Conservation (phyloP, 306 rosid genomes). For the Fragaria ananassa region DNA sequence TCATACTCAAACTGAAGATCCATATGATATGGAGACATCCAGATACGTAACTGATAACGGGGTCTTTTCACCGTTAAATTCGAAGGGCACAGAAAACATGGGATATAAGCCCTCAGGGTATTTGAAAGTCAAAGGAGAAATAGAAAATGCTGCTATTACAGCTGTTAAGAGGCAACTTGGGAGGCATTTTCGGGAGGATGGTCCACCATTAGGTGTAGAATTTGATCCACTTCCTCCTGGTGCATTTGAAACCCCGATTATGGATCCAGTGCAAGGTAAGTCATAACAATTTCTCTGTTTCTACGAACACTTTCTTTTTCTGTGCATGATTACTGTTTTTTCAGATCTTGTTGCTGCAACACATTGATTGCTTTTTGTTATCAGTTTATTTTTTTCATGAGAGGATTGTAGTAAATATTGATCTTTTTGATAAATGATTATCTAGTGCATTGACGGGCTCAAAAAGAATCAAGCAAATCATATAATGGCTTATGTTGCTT, state of each 20-base stretch:
- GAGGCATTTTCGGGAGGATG: slow-evolving; percentile 65
- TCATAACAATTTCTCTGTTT: slow-evolving; percentile 7
- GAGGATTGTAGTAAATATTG: background rate
- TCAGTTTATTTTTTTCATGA: background rate
- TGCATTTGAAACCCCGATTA: slow-evolving; percentile 69
- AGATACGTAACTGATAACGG: slow-evolving; percentile 50
- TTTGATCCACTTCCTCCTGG: slow-evolving; percentile 92
- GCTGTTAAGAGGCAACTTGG: slow-evolving; percentile 96
- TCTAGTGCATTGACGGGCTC: background rate
- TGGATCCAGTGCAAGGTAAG: slow-evolving; percentile 64
- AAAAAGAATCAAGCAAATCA: background rate
- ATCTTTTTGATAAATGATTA: background rate
- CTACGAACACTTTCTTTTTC: background rate
- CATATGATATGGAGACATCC: slow-evolving; percentile 56
- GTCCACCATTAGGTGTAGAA: slow-evolving; percentile 81
- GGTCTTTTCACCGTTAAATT: slow-evolving; percentile 54
- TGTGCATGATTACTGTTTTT: background rate
- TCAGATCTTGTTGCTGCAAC: background rate
- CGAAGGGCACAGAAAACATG: slow-evolving; percentile 42
- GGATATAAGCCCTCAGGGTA: slow-evolving; percentile 92
- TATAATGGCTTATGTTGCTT: background rate
- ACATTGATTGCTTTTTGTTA: background rate
- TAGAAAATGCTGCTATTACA: slow-evolving; percentile 94
- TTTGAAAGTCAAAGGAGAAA: slow-evolving; percentile 92
- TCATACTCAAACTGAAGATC: slow-evolving; percentile 63